Base-by-base conservation (phyloP, 805 yeast species). In the Lipomyces oligophaga region DNA sequence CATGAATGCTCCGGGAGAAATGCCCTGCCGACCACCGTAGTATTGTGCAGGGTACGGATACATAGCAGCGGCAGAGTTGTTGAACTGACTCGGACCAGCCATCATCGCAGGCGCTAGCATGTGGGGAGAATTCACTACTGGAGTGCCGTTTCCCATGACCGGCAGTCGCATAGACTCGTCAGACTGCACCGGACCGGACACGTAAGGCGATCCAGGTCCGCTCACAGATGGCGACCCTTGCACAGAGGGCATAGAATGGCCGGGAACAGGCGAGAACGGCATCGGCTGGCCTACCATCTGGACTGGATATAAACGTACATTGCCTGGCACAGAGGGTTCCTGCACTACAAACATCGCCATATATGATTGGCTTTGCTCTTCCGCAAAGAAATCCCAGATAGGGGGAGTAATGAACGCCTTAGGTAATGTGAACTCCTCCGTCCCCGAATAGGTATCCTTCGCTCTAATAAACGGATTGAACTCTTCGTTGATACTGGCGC, bases 381-480 rank as follows among this genome's bases (percentile, higher is more conserved):
- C 47, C 11, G 40, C 55, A n/a, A 10, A 26, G 13, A 27, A 21
- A 7, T 26, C 34, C 58, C 58, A 54, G 7, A 33, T 47, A 16
- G 58, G 57, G 3, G 47, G 45, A 18, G 38, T 25, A 24, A 39
- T 24, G 38, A 45, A 54, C 1, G 58, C 51, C 33, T 42, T 43
- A 5, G 47, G 45, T 8, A 54, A 25, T 3, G 24, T 34, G 19
- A 51, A 48, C 20, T 43, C 43, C 26, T 34, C 43, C 5, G 34
- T 38, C 2, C 47, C 57, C 2, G 48, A 24, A 19, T 44, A 41
- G n/a, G 41, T 55, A 2, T 37, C 43, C 38, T 45, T 43, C 10
- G 51, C 43, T 4, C 45, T 20, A 15, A 30, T 25, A 38, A 54
- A 52, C 24, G 58, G 58, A 36, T 53, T 52, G 44, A 49, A 54